Evolutionary conservation across 441 rosid genomes (phyloP).

Genomic region (Pelargonium fulgidum): DNA sequence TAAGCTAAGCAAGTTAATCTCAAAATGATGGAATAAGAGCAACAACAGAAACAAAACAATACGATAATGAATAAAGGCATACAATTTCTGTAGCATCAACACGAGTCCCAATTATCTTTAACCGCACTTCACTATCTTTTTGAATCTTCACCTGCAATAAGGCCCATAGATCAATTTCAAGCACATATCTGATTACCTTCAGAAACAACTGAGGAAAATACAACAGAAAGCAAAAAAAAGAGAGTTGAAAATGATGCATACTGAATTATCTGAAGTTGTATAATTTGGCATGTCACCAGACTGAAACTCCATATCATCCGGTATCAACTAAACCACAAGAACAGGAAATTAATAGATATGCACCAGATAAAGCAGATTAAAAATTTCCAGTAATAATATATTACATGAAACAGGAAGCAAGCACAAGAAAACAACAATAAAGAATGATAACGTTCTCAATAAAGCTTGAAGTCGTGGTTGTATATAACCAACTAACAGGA

Average conservation of each 20-base stretch:
- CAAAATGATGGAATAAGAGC: neutral
- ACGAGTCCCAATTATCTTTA: slow-evolving; percentile 88
- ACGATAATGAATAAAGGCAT: slow-evolving; percentile 21
- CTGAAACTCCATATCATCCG: slow-evolving; percentile 95
- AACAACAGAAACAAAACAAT: neutral
- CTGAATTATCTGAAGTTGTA: slow-evolving; percentile 88
- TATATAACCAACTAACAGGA: neutral
- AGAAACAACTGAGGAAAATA: neutral
- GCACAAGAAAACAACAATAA: neutral
- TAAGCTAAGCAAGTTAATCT: neutral
- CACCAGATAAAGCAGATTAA: neutral
- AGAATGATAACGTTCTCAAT: neutral
- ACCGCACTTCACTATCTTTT: slow-evolving; percentile 82
- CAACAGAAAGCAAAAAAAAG: neutral
- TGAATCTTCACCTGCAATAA: slow-evolving; percentile 74
- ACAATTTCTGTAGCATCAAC: slow-evolving; percentile 94
- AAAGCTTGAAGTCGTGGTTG: neutral
- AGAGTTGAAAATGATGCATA: slow-evolving; percentile 23
- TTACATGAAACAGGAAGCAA: neutral
- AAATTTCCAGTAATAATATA: neutral
- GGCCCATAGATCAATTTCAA: slow-evolving; percentile 14
- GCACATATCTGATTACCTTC: slow-evolving; percentile 4
- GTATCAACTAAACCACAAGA: slow-evolving; percentile 54
- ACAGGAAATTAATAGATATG: neutral
- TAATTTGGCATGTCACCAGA: slow-evolving; percentile 89